Conservation (phyloP, 108 stramenopile species). For the Stephanodiscus triporus region DNA sequence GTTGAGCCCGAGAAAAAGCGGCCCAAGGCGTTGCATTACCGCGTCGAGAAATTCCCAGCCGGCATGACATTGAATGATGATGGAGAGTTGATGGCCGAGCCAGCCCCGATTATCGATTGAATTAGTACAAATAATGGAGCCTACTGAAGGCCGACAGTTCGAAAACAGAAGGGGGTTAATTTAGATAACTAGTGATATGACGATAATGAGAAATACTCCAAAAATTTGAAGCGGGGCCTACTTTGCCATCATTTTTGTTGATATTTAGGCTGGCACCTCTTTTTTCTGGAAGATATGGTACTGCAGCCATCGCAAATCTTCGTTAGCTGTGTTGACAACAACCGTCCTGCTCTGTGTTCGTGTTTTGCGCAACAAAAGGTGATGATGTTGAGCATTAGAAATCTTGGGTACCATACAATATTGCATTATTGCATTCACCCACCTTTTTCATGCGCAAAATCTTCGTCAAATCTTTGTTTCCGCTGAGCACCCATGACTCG, state of each 20-base stretch:
- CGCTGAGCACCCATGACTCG: constrained; percentile 80
- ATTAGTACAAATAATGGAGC: too few species aligned
- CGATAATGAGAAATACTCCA: too few species aligned
- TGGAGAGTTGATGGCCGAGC: constrained; percentile 46
- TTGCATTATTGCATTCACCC: too few species aligned
- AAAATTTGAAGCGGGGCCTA: too few species aligned
- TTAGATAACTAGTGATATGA: too few species aligned
- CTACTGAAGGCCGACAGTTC: too few species aligned
- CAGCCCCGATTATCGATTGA: constrained; percentile 32
- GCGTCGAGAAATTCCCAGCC: constrained; percentile 43
- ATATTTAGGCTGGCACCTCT: constrained; percentile 10
- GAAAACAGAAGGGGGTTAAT: too few species aligned
- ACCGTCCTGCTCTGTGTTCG: constrained; percentile 47
- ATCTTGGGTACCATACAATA: too few species aligned
- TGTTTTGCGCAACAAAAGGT: too few species aligned
- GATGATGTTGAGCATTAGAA: too few species aligned
- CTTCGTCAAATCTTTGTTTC: constrained; percentile 70
- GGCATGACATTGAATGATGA: constrained; percentile 51
- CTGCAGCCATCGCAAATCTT: constrained; percentile 83
- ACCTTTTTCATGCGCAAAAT: constrained; percentile 64
- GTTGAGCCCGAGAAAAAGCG: constrained; percentile 48
- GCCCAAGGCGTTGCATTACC: constrained; percentile 40
- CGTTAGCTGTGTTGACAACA: constrained; percentile 71
- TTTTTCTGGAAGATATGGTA: constrained; percentile 56
- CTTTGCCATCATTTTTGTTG: too few species aligned